Conservation (phyloP, 441 rosid species). For the Flueggea neowawraea region DNA sequence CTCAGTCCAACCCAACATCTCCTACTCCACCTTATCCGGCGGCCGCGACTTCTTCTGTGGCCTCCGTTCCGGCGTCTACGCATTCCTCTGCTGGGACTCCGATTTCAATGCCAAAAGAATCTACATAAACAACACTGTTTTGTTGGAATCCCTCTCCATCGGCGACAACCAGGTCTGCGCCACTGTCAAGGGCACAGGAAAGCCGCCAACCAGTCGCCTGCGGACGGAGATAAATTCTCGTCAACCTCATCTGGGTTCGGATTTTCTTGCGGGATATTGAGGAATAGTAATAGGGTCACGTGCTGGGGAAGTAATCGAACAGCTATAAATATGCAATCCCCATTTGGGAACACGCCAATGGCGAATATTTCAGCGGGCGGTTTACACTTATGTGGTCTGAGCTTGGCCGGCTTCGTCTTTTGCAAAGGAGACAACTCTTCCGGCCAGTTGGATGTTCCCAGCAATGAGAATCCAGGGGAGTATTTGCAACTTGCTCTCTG, state of each 20-base stretch:
- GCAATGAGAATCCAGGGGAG: slow-evolving; percentile 17
- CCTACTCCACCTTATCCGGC: slow-evolving; percentile 70
- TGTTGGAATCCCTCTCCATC: slow-evolving; percentile 44
- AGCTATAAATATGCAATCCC: slow-evolving; percentile 25
- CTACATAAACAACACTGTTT: slow-evolving; percentile 38
- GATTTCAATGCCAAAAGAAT: slow-evolving; percentile 40
- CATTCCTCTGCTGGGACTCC: slow-evolving; percentile 73
- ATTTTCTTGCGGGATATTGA: slow-evolving; percentile 66
- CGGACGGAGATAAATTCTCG: slow-evolving; percentile 16
- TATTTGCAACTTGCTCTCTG: slow-evolving; percentile 58
- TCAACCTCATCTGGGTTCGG: slow-evolving; percentile 66
- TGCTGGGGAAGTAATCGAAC: slow-evolving; percentile 62
- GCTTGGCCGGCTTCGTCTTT: slow-evolving; percentile 38
- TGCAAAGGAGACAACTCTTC: slow-evolving; percentile 55
- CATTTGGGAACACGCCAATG: slow-evolving; percentile 49
- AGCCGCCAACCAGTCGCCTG: neutral
- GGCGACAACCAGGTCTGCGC: slow-evolving; percentile 77
- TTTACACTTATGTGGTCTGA: slow-evolving; percentile 75
- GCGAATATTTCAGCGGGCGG: slow-evolving; percentile 52
- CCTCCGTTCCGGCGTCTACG: slow-evolving; percentile 69
- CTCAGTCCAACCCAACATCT: slow-evolving; percentile 41
- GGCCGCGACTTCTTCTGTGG: slow-evolving; percentile 70
- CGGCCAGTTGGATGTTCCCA: slow-evolving; percentile 53
- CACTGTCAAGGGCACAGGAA: slow-evolving; percentile 25
- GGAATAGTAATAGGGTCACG: slow-evolving; percentile 20